Evolutionary conservation across 768 basidiomycete species (phyloP).

Genomic region (Candolleomyces efflorescens): DNA sequence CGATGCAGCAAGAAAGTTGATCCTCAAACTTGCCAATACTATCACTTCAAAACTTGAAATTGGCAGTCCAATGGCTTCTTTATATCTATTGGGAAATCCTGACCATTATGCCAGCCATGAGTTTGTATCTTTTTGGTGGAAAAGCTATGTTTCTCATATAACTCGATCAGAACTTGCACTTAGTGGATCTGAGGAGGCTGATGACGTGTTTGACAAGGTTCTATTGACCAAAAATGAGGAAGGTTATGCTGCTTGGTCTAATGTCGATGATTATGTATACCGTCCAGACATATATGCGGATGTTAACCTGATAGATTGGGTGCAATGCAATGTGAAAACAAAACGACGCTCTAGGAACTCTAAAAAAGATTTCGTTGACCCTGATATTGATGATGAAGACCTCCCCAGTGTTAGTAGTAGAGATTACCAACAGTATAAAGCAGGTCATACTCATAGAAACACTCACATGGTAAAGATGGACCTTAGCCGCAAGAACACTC

Average conservation of each 20-base stretch:
- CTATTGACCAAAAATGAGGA: constrained; percentile 15
- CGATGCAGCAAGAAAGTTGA: constrained; percentile 23
- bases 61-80: constrained; percentile 30
- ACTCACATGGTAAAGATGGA: constrained; percentile 18
- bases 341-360: neutral
- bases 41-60: constrained; percentile 32
- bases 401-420: no score
- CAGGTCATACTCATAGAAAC: constrained; percentile 16
- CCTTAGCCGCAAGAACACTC: neutral
- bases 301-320: constrained; percentile 25
- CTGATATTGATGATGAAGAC: neutral
- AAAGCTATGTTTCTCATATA: constrained; percentile 23
- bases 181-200: neutral
- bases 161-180: no score
- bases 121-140: constrained; percentile 31
- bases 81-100: constrained; percentile 30
- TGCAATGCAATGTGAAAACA: constrained; percentile 12
- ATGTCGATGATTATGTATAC: constrained; percentile 30
- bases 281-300: constrained; percentile 13
- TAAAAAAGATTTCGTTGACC: constrained; percentile 1
- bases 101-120: constrained; percentile 35
- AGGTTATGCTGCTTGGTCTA: constrained; percentile 17
- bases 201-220: constrained; percentile 11
- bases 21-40: constrained; percentile 33
- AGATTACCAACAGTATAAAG: constrained; percentile 7